Percentiles rank a stretch among this genome's conserved stretches.
phyloP scores from a whole-genome alignment of 345 rosid genomes.

The Viola odorata region DNA sequence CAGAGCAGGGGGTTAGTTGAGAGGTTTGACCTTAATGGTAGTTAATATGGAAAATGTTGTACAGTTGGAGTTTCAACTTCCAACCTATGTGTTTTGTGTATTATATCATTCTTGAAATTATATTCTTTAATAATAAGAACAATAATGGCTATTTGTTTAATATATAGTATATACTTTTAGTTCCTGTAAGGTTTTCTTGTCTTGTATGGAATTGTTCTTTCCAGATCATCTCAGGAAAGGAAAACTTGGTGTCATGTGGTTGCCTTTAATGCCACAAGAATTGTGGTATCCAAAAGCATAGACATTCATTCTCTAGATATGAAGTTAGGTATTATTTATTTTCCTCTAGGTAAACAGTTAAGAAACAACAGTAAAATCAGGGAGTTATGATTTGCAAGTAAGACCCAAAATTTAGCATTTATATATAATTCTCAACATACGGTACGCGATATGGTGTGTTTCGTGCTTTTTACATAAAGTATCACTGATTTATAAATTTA shows the following conservation, averaged over 20 bases:
- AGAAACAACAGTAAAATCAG: no score
- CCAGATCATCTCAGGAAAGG: neutral
- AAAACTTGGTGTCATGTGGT: neutral
- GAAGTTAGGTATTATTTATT: no score
- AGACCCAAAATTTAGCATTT: no score
- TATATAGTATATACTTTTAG: neutral
- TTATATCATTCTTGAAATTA: constrained; percentile 2
- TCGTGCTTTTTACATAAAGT: no score
- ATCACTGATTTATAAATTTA: no score
- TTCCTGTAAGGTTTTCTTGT: neutral
- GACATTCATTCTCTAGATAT: no score
- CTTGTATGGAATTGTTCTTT: neutral
- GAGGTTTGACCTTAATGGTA: constrained; percentile 8
- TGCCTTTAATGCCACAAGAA: neutral
- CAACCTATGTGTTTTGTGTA: constrained; percentile 5
- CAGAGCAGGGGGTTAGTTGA: neutral
- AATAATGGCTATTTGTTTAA: neutral
- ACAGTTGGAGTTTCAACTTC: constrained; percentile 20
- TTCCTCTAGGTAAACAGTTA: no score
- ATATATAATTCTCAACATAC: no score
- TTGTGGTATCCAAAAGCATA: neutral
- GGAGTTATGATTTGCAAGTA: no score
- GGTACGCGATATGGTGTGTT: no score
- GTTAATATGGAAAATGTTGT: constrained; percentile 13
- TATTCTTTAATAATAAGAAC: neutral